phyloP scores from a whole-genome alignment of 805 yeast species.

The Starmera dryadoides region DNA sequence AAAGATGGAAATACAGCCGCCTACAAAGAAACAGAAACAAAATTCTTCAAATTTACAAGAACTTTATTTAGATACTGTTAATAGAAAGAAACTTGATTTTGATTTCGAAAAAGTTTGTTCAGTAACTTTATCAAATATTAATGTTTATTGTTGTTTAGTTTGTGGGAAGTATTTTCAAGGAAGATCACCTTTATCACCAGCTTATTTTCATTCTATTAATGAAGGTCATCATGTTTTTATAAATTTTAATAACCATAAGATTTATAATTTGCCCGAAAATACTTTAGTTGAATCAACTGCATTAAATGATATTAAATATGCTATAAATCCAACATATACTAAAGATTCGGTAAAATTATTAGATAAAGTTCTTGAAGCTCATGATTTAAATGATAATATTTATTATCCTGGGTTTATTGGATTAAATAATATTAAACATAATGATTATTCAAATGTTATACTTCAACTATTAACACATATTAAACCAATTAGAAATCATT shows the following conservation, averaged over 20 bases:
- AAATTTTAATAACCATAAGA: slow-evolving; percentile 40
- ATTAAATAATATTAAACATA: slow-evolving; percentile 42
- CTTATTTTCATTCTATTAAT: slow-evolving; percentile 59
- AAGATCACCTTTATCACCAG: slow-evolving; percentile 53
- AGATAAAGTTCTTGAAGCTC: slow-evolving; percentile 20
- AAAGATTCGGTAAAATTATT: slow-evolving; percentile 25
- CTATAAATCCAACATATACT: slow-evolving; percentile 45
- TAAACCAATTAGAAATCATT: slow-evolving; percentile 37
- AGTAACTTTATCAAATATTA: slow-evolving; percentile 49
- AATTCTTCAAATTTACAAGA: neutral
- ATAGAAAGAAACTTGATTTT: slow-evolving; percentile 41
- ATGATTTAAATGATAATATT: slow-evolving; percentile 36
- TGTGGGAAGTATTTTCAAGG: slow-evolving; percentile 77
- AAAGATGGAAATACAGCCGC: too few relatives aligned
- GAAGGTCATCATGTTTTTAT: slow-evolving; percentile 58
- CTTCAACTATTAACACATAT: slow-evolving; percentile 52
- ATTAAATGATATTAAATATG: slow-evolving; percentile 44
- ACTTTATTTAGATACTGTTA: slow-evolving; percentile 22
- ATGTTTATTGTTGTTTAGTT: slow-evolving; percentile 63
- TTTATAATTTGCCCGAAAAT: slow-evolving; percentile 60
- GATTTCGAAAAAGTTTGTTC: slow-evolving; percentile 65
- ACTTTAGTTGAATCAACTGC: slow-evolving; percentile 31
- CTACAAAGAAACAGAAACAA: neutral
- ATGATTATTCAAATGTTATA: slow-evolving; percentile 51
- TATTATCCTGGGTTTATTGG: slow-evolving; percentile 66